Conservation (phyloP, 73 alveolate genomes). For the Tetrahymena malaccensis region DNA sequence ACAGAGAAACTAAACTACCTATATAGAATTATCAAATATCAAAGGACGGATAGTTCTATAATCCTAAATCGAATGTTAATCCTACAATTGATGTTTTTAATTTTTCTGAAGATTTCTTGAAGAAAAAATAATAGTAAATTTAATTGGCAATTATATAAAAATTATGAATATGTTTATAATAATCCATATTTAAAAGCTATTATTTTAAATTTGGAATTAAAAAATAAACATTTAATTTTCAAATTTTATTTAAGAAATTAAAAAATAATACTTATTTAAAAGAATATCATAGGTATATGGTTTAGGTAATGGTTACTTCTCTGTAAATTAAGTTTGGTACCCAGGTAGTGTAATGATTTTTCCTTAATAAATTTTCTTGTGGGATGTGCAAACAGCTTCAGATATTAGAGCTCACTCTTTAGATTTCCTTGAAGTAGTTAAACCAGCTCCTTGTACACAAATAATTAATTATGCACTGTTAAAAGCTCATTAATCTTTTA, state of each 20-base stretch:
- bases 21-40: conserved; percentile 1
- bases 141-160: neutral
- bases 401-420: conserved; percentile 40
- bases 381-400: conserved; percentile 41
- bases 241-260: too few species aligned
- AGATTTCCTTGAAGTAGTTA: conserved; percentile 30
- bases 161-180: neutral
- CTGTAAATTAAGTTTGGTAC: conserved; percentile 41
- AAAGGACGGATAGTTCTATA: conserved; percentile 16
- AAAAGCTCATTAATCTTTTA: neutral
- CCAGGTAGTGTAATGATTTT: conserved; percentile 39
- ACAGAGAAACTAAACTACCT: conserved; percentile 27
- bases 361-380: conserved; percentile 24
- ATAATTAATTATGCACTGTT: neutral
- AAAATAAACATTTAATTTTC: too few species aligned
- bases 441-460: conserved; percentile 5
- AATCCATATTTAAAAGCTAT: too few species aligned
- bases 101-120: conserved; percentile 8
- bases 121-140: neutral
- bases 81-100: conserved; percentile 24
- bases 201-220: too few species aligned
- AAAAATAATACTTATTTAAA: neutral
- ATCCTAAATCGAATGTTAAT: conserved; percentile 24
- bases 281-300: conserved; percentile 20
- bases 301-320: conserved; percentile 32